Percentiles rank a stretch among this genome's conserved stretches.
These are phyloP conservation scores for Vachellia collinsii DNA, from an alignment of 306 rosid genomes.

Conservation along the genomic window DNA sequence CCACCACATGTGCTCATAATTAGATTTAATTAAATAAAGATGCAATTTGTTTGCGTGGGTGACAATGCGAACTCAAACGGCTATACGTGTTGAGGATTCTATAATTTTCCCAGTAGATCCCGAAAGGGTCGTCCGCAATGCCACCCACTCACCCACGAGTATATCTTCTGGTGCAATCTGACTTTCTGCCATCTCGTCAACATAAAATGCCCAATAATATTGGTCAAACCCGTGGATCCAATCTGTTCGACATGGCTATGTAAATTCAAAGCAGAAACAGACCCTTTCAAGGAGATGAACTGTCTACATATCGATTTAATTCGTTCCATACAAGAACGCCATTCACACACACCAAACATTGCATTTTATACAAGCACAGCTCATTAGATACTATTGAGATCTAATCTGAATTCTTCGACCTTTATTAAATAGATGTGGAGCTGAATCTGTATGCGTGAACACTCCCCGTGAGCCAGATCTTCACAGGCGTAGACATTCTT, in stretches of 20 bases:
- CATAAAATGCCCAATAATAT: neutral
- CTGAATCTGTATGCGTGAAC: neutral
- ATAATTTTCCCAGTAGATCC: neutral
- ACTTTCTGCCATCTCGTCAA: neutral
- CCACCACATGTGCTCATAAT: too few species aligned
- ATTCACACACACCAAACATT: neutral
- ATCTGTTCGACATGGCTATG: neutral
- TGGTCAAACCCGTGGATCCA: neutral
- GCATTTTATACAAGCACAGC: neutral
- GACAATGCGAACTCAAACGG: too few species aligned
- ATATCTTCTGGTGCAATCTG: neutral
- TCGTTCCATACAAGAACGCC: neutral
- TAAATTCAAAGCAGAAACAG: neutral
- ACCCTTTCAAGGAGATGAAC: neutral
- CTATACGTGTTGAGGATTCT: too few species aligned
- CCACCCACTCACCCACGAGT: neutral
- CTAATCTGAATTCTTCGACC: neutral
- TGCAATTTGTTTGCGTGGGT: too few species aligned
- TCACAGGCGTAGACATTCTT: neutral
- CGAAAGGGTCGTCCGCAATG: neutral
- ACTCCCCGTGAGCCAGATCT: neutral
- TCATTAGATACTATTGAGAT: neutral
- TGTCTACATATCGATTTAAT: neutral
- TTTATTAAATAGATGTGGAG: neutral
- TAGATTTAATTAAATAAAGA: too few species aligned